A percentile compares a stretch with the other conserved stretches of the same genome.
phyloP scores from a whole-genome alignment of 2,329 filamentous ascomycete genomes.

The Paraphoma sp. region DNA sequence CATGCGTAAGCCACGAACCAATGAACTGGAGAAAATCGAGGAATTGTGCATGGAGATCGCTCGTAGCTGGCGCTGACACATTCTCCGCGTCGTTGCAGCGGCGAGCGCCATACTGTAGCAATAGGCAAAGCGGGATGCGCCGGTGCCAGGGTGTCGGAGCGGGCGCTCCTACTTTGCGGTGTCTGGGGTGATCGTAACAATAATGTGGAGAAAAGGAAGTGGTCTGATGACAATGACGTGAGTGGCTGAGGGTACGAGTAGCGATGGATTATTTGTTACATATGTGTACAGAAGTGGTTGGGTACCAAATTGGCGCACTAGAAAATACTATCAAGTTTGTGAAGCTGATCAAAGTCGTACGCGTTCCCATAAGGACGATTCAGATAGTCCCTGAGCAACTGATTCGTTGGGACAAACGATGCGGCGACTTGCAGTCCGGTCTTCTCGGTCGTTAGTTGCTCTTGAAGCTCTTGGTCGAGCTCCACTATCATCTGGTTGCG shows the following conservation, averaged over 20 bases:
- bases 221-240: not conserved
- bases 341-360: constrained; percentile 65
- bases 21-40: constrained; percentile 2
- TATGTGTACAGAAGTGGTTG: not conserved
- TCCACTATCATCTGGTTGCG: constrained; percentile 65
- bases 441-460: constrained; percentile 52
- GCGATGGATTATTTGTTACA: not conserved
- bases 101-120: not conserved
- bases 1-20: constrained; percentile 11
- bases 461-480: constrained; percentile 58
- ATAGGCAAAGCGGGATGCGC: not conserved
- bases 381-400: constrained; percentile 58
- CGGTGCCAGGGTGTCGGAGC: not conserved
- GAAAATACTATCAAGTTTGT: constrained; percentile 35
- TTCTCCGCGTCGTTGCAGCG: not conserved
- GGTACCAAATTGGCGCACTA: constrained; percentile 1
- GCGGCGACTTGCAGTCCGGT: constrained; percentile 58
- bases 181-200: not conserved
- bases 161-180: not conserved
- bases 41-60: not conserved
- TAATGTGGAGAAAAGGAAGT: not conserved
- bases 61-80: constrained; percentile 10
- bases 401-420: constrained; percentile 55
- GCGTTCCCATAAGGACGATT: constrained; percentile 66
- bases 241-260: not conserved